Evolutionary conservation across 2,329 filamentous ascomycete species (phyloP).

Genomic region (Aspergillus neoniger): DNA sequence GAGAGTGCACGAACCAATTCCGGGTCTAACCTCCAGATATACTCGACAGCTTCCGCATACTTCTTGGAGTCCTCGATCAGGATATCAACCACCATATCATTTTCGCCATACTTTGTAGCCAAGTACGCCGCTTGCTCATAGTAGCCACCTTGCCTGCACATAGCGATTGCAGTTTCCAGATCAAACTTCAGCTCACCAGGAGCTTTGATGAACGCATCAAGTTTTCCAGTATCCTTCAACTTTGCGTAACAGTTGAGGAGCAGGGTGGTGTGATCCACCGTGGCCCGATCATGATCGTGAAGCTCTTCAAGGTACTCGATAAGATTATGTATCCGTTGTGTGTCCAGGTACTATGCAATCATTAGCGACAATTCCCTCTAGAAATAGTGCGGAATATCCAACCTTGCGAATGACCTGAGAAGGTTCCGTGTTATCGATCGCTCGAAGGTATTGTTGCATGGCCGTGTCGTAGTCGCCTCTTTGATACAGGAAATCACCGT

Average conservation of each 20-base stretch:
- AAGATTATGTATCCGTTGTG: constrained; percentile 93
- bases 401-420: constrained; percentile 95
- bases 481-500: constrained; percentile 91
- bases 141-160: constrained; percentile 97
- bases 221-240: constrained; percentile 91
- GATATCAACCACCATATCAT: constrained; percentile 91
- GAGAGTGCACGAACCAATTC: constrained; percentile 60
- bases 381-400: constrained; percentile 3
- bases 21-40: constrained; percentile 85
- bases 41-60: constrained; percentile 84
- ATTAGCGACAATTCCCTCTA: constrained; percentile 16
- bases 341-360: constrained; percentile 75
- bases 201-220: constrained; percentile 95
- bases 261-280: constrained; percentile 91
- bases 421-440: constrained; percentile 93
- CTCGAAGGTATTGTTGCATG: constrained; percentile 98
- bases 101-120: constrained; percentile 90
- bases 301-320: constrained; percentile 97
- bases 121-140: constrained; percentile 95
- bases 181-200: constrained; percentile 90
- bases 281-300: constrained; percentile 90
- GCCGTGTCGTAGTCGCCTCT: constrained; percentile 95
- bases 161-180: constrained; percentile 91
- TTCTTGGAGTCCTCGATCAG: constrained; percentile 92
- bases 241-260: constrained; percentile 97